Evolutionary conservation across 495 filamentous ascomycete species (phyloP).

Genomic region (Sabuloglossum arenarium): DNA sequence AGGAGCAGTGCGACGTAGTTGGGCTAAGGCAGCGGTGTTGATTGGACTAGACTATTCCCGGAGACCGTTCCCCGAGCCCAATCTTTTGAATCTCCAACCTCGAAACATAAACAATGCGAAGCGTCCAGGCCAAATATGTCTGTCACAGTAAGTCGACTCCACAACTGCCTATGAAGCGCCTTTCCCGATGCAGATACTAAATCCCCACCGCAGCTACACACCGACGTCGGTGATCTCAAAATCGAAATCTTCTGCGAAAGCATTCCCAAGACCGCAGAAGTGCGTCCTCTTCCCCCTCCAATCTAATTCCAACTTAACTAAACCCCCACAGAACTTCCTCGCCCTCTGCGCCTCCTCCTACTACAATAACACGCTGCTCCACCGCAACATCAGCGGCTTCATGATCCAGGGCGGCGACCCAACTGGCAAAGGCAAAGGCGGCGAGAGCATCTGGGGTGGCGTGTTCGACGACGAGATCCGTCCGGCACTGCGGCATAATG

Average conservation of each 20-base stretch:
- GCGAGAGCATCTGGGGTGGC: slow-evolving; percentile 54
- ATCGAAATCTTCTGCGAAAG: slow-evolving; percentile 92
- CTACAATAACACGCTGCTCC: slow-evolving; percentile 67
- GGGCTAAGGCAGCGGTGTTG: no score
- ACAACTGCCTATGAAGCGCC: background rate
- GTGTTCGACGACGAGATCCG: slow-evolving; percentile 86
- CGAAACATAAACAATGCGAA: background rate
- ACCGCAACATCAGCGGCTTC: slow-evolving; percentile 80
- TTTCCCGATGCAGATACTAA: background rate
- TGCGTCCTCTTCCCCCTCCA: slow-evolving; percentile 12
- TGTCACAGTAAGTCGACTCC: background rate
- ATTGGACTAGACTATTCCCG: no score
- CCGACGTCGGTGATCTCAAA: slow-evolving; percentile 76
- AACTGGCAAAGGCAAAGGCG: slow-evolving; percentile 56
- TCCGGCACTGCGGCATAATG: slow-evolving; percentile 65
- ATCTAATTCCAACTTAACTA: background rate
- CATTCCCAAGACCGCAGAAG: slow-evolving; percentile 75
- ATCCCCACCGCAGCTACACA: slow-evolving; percentile 44
- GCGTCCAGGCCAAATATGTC: background rate
- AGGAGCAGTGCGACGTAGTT: no score
- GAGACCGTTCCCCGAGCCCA: no score
- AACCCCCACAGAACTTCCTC: slow-evolving; percentile 59
- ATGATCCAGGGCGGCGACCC: slow-evolving; percentile 84
- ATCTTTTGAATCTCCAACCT: background rate
- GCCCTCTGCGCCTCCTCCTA: slow-evolving; percentile 79